A percentile compares a stretch with the other conserved stretches of the same genome.
phyloP scores from a whole-genome alignment of 139 green algal genomes.

The Astrephomene gubernaculifera region DNA sequence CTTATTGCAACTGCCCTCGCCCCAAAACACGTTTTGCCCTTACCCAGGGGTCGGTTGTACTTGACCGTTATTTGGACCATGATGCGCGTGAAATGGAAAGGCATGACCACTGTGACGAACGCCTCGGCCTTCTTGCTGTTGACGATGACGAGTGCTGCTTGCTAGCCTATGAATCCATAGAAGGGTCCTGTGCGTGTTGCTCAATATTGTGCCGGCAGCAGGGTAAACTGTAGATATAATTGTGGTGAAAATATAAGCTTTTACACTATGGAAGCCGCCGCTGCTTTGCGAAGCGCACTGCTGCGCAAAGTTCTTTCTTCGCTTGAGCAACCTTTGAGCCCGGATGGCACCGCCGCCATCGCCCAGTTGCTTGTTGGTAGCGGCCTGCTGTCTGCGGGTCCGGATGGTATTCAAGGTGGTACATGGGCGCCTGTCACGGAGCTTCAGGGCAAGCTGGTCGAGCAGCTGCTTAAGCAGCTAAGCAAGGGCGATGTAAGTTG shows the following conservation, averaged over 20 bases:
- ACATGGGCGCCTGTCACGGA: constrained; percentile 24
- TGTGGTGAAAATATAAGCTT: not conserved
- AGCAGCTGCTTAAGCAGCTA: constrained; percentile 19
- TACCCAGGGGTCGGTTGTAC: no score
- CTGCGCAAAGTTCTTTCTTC: not conserved
- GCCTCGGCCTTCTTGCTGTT: not conserved
- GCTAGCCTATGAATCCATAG: not conserved
- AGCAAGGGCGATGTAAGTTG: constrained; percentile 28
- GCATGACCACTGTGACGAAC: not conserved
- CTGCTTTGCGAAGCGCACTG: not conserved
- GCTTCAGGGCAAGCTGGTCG: constrained; percentile 24
- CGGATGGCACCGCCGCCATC: constrained; percentile 1
- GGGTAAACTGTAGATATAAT: not conserved
- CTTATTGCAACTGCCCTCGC: not conserved
- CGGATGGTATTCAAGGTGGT: constrained; percentile 12
- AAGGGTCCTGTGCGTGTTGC: no score
- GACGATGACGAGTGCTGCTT: not conserved
- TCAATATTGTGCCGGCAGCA: no score
- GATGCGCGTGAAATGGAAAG: not conserved
- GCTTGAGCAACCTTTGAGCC: constrained; percentile 11
- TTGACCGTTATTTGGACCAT: no score
- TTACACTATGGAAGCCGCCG: not conserved
- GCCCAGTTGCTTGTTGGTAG: constrained; percentile 5
- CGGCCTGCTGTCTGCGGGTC: constrained; percentile 13
- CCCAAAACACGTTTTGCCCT: not conserved